phyloP scores from a whole-genome alignment of 306 rosid species.

The Castanea mollissima region DNA sequence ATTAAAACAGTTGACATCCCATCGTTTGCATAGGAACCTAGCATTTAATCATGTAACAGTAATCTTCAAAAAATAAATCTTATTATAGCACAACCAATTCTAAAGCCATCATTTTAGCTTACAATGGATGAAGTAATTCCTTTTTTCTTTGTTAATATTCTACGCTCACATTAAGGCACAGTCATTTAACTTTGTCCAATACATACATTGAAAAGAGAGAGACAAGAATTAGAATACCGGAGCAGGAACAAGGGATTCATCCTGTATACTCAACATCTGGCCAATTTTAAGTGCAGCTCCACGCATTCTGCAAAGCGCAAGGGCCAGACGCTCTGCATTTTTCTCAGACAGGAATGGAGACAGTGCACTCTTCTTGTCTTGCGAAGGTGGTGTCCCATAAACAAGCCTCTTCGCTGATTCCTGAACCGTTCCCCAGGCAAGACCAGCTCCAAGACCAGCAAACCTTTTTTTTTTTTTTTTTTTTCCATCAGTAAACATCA shows the following conservation, averaged over 20 bases:
- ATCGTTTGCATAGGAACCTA: background rate
- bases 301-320: slow-evolving; percentile 89
- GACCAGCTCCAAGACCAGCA: slow-evolving; percentile 94
- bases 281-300: slow-evolving; percentile 96
- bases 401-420: slow-evolving; percentile 88
- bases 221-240: slow-evolving; percentile 52
- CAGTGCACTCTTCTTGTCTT: slow-evolving; percentile 42
- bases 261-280: slow-evolving; percentile 97
- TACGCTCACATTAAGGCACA: too few relatives aligned
- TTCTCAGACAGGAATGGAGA: slow-evolving; percentile 77
- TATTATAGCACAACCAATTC: background rate
- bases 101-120: background rate
- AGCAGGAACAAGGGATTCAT: slow-evolving; percentile 87
- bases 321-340: slow-evolving; percentile 87
- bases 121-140: too few relatives aligned
- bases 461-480: slow-evolving; percentile 44
- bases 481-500: too few relatives aligned
- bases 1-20: slow-evolving; percentile 6
- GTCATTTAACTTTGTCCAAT: background rate
- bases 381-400: slow-evolving; percentile 48
- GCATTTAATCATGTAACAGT: background rate
- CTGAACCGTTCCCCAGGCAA: slow-evolving; percentile 94
- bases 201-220: background rate
- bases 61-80: background rate
- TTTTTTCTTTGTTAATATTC: too few relatives aligned